phyloP scores from a whole-genome alignment of 768 basidiomycete species.

The Russula earlei region DNA sequence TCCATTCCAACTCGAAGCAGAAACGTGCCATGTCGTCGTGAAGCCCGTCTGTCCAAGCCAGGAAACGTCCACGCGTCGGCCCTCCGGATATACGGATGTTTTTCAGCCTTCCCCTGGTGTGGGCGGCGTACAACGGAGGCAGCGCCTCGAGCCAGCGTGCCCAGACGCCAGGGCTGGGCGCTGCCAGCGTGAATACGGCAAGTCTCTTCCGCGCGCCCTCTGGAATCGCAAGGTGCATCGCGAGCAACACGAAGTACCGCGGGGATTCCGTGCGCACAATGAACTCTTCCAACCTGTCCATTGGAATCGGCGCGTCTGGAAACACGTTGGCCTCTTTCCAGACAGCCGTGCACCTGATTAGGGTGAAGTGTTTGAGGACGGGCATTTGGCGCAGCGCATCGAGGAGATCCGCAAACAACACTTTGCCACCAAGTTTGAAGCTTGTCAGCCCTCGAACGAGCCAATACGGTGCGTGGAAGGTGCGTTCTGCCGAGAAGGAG shows the following conservation, averaged over 20 bases:
- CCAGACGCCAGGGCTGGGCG: not conserved
- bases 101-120: not conserved
- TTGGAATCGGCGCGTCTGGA: not conserved
- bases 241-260: constrained; percentile 6
- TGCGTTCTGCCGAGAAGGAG: not conserved
- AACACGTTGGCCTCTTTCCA: constrained; percentile 1
- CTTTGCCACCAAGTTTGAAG: not conserved
- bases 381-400: constrained; percentile 3
- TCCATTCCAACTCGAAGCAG: constrained; percentile 14
- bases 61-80: constrained; percentile 8
- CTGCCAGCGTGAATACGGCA: not conserved
- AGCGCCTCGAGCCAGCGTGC: not conserved
- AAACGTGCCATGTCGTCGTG: constrained; percentile 3
- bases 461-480: not conserved
- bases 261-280: constrained; percentile 3
- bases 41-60: not conserved
- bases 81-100: constrained; percentile 10
- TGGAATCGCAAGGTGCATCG: not conserved
- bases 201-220: not conserved
- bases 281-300: constrained; percentile 1
- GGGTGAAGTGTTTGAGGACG: not conserved
- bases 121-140: not conserved
- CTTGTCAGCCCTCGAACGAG: constrained; percentile 1
- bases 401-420: not conserved
- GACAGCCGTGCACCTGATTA: not conserved